These are phyloP conservation scores for Euphorbia corollata DNA, from an alignment of 441 rosid species.

Conservation along the genomic window DNA sequence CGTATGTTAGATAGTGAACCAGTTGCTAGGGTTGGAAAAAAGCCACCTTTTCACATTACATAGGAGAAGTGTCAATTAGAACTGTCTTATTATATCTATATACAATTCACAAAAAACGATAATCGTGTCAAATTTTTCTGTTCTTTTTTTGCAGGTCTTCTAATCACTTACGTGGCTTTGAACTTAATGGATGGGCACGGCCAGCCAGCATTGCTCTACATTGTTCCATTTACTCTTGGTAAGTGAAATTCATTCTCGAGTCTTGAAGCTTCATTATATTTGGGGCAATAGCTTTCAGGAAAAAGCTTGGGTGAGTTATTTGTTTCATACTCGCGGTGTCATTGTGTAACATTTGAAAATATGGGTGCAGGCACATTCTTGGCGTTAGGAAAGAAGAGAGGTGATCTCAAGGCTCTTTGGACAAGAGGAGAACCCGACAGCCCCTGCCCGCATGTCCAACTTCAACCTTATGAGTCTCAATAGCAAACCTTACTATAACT, in stretches of 20 bases:
- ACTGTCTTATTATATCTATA: too few relatives aligned
- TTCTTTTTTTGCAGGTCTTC: slow-evolving; percentile 42
- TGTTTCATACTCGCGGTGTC: neutral
- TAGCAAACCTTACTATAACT: neutral
- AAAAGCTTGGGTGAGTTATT: neutral
- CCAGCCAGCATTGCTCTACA: slow-evolving; percentile 79
- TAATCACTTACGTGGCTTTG: slow-evolving; percentile 66
- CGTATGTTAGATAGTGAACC: neutral
- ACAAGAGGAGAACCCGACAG: slow-evolving; percentile 79
- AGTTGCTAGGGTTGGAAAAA: neutral
- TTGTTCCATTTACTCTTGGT: slow-evolving; percentile 84
- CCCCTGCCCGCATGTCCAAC: slow-evolving; percentile 66
- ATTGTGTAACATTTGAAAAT: neutral
- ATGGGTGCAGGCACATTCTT: slow-evolving; percentile 63
- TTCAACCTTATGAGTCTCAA: slow-evolving; percentile 34
- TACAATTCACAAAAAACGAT: neutral
- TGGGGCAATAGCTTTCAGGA: neutral
- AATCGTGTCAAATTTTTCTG: neutral
- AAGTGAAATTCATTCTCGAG: slow-evolving; percentile 1
- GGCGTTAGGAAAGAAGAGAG: slow-evolving; percentile 75
- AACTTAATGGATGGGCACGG: slow-evolving; percentile 88
- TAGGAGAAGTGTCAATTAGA: neutral
- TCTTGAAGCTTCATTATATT: neutral
- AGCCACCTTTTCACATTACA: neutral
- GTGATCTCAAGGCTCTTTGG: slow-evolving; percentile 80